Base-by-base conservation (phyloP, 345 rosid genomes). In the Combretum micranthum region DNA sequence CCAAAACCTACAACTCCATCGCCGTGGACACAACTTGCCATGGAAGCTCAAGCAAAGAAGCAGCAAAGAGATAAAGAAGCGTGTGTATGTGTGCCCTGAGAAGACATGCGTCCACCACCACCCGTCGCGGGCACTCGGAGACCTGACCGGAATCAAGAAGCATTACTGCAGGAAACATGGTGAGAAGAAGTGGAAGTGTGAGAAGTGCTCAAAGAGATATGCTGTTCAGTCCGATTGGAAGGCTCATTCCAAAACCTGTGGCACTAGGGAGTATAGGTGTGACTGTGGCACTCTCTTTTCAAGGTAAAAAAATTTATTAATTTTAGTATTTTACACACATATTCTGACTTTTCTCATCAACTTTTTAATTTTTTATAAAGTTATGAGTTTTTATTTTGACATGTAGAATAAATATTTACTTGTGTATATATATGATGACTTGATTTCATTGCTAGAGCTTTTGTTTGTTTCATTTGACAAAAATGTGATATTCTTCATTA, bases 161-260 rank as follows among this genome's bases (percentile, higher is more conserved):
- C 99, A 93, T 73, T 93, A 86, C 44, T 89, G 88, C 57, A 71
- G 99, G 65, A 93, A 93, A 65, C 99, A 93, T 51, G 97, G 99
- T 0, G 99, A 93, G 81, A 93, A 93, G 75, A 89, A 85, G 67
- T 89, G 96, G 97, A 88, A 86, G 79, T 92, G 98, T 22, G 95
- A 86, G 60, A 88, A 88, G 81, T 92, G 99, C 62, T 76, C 91
- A 3, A 93, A 93, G 87, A 63, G 86, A 64, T 93, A 93, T 51
- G 97, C 96, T 44, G 99, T 93, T 32, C 99, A 89, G 71, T 93
- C 99, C 0, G 97, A 93, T 57, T 93, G 99, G 96, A 93, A 93
- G 65, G 99, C 99, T 3, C 99, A 93, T 77, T 83, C 89, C 12
- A 93, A 87, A 75, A 83, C 99, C 50, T 93, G 99, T 63, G 99